phyloP scores from a whole-genome alignment of 345 rosid species.

The Capsella bursapastoris region DNA sequence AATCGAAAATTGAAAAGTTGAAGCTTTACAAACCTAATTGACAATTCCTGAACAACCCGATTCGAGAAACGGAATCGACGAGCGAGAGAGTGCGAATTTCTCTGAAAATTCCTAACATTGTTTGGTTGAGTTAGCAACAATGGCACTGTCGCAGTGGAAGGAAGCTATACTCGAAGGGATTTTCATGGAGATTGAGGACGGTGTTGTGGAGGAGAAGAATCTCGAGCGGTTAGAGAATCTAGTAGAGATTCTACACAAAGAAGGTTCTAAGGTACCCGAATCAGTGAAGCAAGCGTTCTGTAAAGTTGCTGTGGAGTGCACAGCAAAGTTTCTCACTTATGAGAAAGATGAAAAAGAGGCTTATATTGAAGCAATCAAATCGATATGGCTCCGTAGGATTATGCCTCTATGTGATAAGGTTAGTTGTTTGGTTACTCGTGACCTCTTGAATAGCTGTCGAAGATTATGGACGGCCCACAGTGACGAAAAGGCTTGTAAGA shows the following conservation, averaged over 20 bases:
- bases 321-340: constrained; percentile 49
- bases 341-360: constrained; percentile 27
- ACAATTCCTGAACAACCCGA: constrained; percentile 16
- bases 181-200: constrained; percentile 42
- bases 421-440: constrained; percentile 51
- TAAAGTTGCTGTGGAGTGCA: constrained; percentile 65
- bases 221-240: constrained; percentile 55
- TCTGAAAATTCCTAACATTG: constrained; percentile 33
- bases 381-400: constrained; percentile 59
- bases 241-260: constrained; percentile 48
- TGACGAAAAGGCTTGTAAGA: constrained; percentile 42
- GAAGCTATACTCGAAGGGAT: constrained; percentile 51
- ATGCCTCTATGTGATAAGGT: constrained; percentile 41
- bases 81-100: constrained; percentile 9
- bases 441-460: constrained; percentile 46
- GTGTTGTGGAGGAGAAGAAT: constrained; percentile 47
- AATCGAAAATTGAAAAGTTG: background rate
- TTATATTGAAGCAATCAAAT: constrained; percentile 27
- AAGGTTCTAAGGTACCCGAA: constrained; percentile 40
- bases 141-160: constrained; percentile 48
- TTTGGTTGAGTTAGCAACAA: constrained; percentile 24
- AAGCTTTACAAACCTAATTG: constrained; percentile 32
- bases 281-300: constrained; percentile 62
- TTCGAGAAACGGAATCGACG: constrained; percentile 27
- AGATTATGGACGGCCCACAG: constrained; percentile 53